phyloP scores from a whole-genome alignment of 495 filamentous ascomycete genomes.

The Aspergillus incahuasiensis region DNA sequence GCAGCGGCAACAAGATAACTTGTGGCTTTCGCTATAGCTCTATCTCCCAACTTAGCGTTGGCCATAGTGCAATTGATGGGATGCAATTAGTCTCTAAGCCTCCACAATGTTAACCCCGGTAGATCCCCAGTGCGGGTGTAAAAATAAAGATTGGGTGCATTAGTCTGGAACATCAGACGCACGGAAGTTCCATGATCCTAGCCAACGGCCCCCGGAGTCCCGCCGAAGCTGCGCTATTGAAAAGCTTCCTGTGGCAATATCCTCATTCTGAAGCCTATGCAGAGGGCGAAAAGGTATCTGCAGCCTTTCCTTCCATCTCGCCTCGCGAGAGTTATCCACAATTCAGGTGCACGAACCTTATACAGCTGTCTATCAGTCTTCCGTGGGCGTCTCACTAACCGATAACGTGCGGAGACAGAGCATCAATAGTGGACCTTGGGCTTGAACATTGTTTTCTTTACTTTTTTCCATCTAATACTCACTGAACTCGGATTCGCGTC shows the following conservation, averaged over 20 bases:
- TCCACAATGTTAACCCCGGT: background rate
- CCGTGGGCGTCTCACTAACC: background rate
- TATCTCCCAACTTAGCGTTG: background rate
- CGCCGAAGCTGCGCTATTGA: constrained; percentile 19
- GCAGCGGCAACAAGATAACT: background rate
- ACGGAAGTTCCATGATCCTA: constrained; percentile 14
- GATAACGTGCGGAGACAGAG: background rate
- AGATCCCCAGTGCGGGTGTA: background rate
- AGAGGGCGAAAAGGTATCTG: background rate
- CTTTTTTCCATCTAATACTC: background rate
- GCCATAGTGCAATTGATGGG: background rate
- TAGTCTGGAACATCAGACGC: constrained; percentile 19
- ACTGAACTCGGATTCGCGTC: background rate
- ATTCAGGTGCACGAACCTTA: background rate
- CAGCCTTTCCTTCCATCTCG: background rate
- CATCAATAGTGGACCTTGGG: constrained; percentile 12
- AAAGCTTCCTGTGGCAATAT: background rate
- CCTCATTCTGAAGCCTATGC: background rate
- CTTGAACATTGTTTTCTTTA: background rate
- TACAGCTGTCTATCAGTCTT: background rate
- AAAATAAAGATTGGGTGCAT: constrained; percentile 16
- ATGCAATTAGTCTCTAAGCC: background rate
- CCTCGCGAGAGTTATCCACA: too few relatives aligned
- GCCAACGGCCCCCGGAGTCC: constrained; percentile 5
- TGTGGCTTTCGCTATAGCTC: background rate